These are phyloP conservation scores for Exophiala bonariae DNA, from an alignment of 2,329 filamentous ascomycete genomes.

Conservation along the genomic window DNA sequence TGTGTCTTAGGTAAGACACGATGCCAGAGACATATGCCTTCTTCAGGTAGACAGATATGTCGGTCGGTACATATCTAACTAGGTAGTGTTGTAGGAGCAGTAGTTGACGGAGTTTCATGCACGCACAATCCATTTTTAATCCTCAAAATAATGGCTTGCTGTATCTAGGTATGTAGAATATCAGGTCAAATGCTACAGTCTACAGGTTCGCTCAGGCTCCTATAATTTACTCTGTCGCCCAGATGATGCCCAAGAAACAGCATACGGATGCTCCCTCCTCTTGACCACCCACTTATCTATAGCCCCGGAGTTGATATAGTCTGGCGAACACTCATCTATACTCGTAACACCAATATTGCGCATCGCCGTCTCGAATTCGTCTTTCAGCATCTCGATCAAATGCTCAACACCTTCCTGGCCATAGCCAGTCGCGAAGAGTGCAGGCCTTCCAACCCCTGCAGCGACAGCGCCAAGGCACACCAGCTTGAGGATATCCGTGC, in stretches of 20 bases:
- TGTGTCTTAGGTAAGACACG: too few relatives aligned
- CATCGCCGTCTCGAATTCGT: slow-evolving; percentile 52
- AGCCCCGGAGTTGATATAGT: slow-evolving; percentile 49
- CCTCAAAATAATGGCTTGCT: too few relatives aligned
- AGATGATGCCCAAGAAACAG: slow-evolving; percentile 27
- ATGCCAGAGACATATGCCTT: too few relatives aligned
- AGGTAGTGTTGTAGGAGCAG: too few relatives aligned
- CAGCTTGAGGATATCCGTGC: slow-evolving; percentile 57
- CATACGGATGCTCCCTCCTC: slow-evolving; percentile 42
- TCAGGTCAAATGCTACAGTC: too few relatives aligned
- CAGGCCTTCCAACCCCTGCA: slow-evolving; percentile 55
- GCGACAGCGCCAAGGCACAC: slow-evolving; percentile 55
- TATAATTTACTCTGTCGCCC: slow-evolving; percentile 11
- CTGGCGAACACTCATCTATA: slow-evolving; percentile 44
- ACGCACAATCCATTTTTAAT: too few relatives aligned
- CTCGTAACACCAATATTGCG: slow-evolving; percentile 47
- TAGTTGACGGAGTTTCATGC: too few relatives aligned
- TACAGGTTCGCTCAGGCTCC: too few relatives aligned
- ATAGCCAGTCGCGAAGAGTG: slow-evolving; percentile 55
- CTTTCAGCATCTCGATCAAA: slow-evolving; percentile 51
- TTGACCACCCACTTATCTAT: slow-evolving; percentile 51
- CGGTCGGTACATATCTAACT: too few relatives aligned
- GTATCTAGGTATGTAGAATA: too few relatives aligned
- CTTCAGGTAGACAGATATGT: too few relatives aligned
- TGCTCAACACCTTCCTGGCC: slow-evolving; percentile 57